Percentiles rank a stretch among this genome's conserved stretches.
These are phyloP conservation scores for Rhodofomes roseus DNA, from an alignment of 1,284 basidiomycete genomes.

Conservation along the genomic window DNA sequence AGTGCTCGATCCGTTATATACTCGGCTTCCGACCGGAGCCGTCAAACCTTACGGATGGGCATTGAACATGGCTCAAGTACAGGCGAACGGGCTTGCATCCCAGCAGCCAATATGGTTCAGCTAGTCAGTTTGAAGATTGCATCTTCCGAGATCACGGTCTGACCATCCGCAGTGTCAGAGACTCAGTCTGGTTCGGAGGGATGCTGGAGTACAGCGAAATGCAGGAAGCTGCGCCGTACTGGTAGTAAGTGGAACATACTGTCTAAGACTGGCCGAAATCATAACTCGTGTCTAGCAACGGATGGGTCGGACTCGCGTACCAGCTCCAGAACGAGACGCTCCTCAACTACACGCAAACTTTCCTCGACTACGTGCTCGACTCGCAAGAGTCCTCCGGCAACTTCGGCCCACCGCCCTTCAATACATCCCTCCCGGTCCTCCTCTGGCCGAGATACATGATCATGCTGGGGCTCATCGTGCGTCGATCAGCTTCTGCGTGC, in stretches of 20 bases:
- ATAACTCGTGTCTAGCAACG: background rate
- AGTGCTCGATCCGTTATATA: slow-evolving; percentile 3
- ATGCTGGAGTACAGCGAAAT: slow-evolving; percentile 7
- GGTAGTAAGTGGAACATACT: slow-evolving; percentile 1
- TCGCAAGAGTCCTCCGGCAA: slow-evolving; percentile 4
- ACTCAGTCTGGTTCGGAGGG: slow-evolving; percentile 5
- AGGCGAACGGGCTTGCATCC: slow-evolving; percentile 2
- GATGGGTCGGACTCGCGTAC: slow-evolving; percentile 8
- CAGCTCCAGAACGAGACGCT: slow-evolving; percentile 2
- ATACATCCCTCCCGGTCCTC: slow-evolving; percentile 1
- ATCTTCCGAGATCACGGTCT: background rate
- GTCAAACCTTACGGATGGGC: slow-evolving; percentile 8
- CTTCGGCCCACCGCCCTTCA: slow-evolving; percentile 4
- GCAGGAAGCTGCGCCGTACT: slow-evolving; percentile 8
- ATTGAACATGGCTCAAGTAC: slow-evolving; percentile 1
- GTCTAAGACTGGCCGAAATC: background rate
- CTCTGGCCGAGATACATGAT: slow-evolving; percentile 8
- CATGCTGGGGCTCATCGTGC: slow-evolving; percentile 7
- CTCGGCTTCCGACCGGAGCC: background rate
- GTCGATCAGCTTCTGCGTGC: background rate
- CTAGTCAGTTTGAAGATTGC: background rate
- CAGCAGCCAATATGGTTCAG: slow-evolving; percentile 7
- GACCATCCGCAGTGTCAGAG: background rate
- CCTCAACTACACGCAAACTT: slow-evolving; percentile 1
- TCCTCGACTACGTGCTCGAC: slow-evolving; percentile 3